phyloP scores from a whole-genome alignment of 441 rosid species.

The Pelargonium myrrhifolium region DNA sequence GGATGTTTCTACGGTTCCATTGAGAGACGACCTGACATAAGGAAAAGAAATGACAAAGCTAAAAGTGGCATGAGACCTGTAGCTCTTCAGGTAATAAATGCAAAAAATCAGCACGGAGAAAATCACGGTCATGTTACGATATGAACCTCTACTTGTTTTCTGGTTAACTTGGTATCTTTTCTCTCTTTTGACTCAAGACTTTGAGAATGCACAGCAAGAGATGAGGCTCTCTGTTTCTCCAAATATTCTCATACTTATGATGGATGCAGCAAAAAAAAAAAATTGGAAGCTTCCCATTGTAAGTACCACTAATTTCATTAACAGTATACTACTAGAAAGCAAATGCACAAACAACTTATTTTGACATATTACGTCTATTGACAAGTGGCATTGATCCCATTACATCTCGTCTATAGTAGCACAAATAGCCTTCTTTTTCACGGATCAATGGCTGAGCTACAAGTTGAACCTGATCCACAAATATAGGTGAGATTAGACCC shows the following conservation, averaged over 20 bases:
- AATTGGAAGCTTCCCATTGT: not conserved
- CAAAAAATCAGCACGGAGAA: not conserved
- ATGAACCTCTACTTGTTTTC: not conserved
- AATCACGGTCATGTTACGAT: too few species aligned
- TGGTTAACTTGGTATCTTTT: not conserved
- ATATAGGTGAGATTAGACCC: not conserved
- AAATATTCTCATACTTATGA: not conserved
- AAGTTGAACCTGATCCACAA: not conserved
- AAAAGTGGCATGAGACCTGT: not conserved
- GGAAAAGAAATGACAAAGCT: not conserved
- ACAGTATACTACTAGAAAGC: not conserved
- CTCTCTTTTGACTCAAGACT: not conserved
- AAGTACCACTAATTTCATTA: not conserved
- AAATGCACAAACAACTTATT: not conserved
- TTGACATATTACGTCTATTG: not conserved
- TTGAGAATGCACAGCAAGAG: not conserved
- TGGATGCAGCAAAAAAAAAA: not conserved
- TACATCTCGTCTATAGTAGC: not conserved
- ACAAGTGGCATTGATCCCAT: not conserved
- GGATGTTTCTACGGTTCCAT: too few species aligned
- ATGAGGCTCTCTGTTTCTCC: not conserved
- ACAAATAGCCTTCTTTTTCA: not conserved
- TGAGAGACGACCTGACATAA: not conserved
- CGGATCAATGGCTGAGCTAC: not conserved
- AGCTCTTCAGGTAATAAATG: not conserved